Evolutionary conservation across 2,329 filamentous ascomycete species (phyloP).

Genomic region (Cadophora sp.): DNA sequence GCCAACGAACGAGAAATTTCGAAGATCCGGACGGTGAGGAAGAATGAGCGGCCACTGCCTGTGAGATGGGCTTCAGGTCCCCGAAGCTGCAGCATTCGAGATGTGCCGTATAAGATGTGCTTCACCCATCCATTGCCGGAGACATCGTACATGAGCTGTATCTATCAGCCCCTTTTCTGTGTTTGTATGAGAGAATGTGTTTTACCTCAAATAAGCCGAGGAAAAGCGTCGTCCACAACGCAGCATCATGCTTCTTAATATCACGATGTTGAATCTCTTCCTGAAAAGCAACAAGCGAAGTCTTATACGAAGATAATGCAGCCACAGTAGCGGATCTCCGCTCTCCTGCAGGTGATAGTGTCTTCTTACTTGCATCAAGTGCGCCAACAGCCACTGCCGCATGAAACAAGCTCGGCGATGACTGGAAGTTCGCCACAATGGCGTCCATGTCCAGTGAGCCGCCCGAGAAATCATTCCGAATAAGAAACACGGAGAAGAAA

Average conservation of each 20-base stretch:
- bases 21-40: slow-evolving; percentile 35
- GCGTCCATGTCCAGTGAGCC: slow-evolving; percentile 22
- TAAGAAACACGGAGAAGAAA: slow-evolving; percentile 34
- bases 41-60: slow-evolving; percentile 32
- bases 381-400: slow-evolving; percentile 32
- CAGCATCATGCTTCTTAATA: slow-evolving; percentile 25
- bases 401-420: slow-evolving; percentile 32
- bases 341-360: background rate
- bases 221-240: slow-evolving; percentile 37
- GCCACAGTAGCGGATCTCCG: slow-evolving; percentile 16
- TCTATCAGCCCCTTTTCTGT: background rate
- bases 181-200: background rate
- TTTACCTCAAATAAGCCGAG: slow-evolving; percentile 36
- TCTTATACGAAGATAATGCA: slow-evolving; percentile 32
- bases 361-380: slow-evolving; percentile 28
- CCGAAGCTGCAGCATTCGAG: slow-evolving; percentile 35
- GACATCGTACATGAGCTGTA: slow-evolving; percentile 34
- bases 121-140: slow-evolving; percentile 36
- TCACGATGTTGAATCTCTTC: slow-evolving; percentile 17
- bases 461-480: slow-evolving; percentile 31
- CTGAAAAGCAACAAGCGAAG: slow-evolving; percentile 26
- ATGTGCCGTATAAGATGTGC: slow-evolving; percentile 38
- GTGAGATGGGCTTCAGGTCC: slow-evolving; percentile 28
- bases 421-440: slow-evolving; percentile 27
- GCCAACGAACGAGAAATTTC: slow-evolving; percentile 36